phyloP scores from a whole-genome alignment of 106 monocot genomes.

The Xerophyta viscosa region DNA sequence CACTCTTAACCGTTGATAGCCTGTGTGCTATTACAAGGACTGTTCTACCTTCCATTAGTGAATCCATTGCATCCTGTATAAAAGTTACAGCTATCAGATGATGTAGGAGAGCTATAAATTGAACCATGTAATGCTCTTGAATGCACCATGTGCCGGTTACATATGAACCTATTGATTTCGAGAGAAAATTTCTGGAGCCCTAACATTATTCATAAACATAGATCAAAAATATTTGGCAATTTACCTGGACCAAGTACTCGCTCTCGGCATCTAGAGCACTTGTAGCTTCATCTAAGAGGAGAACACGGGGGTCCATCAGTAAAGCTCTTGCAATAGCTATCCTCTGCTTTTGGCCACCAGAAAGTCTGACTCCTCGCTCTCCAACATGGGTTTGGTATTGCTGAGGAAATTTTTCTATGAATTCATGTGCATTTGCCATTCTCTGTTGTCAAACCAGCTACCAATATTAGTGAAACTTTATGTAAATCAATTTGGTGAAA shows the following conservation, averaged over 20 bases:
- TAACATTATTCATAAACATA: no score
- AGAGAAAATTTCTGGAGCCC: no score
- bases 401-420: slow-evolving; percentile 81
- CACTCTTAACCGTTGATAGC: slow-evolving; percentile 88
- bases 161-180: no score
- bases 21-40: slow-evolving; percentile 98
- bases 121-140: no score
- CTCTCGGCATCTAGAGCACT: slow-evolving; percentile 97
- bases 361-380: slow-evolving; percentile 86
- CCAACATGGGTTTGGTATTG: slow-evolving; percentile 78
- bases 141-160: no score
- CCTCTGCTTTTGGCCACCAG: slow-evolving; percentile 97
- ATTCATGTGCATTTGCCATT: slow-evolving; percentile 99
- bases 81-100: no score
- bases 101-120: no score
- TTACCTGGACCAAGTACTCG: slow-evolving; percentile 95
- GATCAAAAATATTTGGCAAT: no score
- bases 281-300: slow-evolving; percentile 69
- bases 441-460: slow-evolving; percentile 34
- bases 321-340: slow-evolving; percentile 82
- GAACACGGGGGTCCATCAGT: slow-evolving; percentile 65
- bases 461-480: background rate
- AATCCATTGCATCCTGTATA: slow-evolving; percentile 99
- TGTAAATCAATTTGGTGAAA: no score
- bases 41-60: slow-evolving; percentile 90